These are phyloP conservation scores for Saccharomycopsis fibuligera DNA, from an alignment of 805 yeast genomes.

Conservation along the genomic window DNA sequence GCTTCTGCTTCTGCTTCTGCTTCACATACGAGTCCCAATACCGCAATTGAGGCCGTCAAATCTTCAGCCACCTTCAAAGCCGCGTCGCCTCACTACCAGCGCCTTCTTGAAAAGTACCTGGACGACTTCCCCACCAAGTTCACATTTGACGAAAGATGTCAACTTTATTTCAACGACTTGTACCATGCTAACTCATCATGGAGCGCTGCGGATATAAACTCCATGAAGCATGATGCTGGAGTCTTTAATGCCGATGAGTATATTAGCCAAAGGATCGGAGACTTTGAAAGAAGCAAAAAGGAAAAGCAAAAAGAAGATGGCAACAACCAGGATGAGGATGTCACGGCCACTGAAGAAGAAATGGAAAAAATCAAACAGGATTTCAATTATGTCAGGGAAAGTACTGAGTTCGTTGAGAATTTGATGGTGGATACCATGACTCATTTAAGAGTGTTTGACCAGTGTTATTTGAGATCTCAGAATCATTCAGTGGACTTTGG, in stretches of 20 bases:
- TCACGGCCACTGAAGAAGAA: conserved; percentile 26
- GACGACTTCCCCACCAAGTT: conserved; percentile 24
- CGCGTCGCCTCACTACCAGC: conserved; percentile 23
- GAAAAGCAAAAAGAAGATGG: conserved; percentile 7
- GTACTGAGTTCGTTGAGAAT: conserved; percentile 31
- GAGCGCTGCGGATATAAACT: conserved; percentile 28
- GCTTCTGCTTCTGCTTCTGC: neutral
- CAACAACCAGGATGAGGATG: neutral
- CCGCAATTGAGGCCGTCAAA: no score
- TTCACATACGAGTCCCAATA: neutral
- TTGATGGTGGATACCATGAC: conserved; percentile 37
- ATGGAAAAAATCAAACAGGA: conserved; percentile 29
- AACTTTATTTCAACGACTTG: conserved; percentile 39
- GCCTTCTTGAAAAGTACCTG: conserved; percentile 23
- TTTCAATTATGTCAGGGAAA: conserved; percentile 27
- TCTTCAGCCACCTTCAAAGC: no score
- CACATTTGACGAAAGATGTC: conserved; percentile 36
- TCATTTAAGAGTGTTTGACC: conserved; percentile 43
- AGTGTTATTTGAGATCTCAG: conserved; percentile 35
- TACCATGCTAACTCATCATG: conserved; percentile 37
- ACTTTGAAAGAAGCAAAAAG: conserved; percentile 28
- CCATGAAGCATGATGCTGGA: conserved; percentile 25
- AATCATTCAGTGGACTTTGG: neutral
- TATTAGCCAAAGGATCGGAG: conserved; percentile 25
- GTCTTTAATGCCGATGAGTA: conserved; percentile 30